Conservation (phyloP, 2,329 filamentous ascomycete genomes). For the Calonectria henricotiae region DNA sequence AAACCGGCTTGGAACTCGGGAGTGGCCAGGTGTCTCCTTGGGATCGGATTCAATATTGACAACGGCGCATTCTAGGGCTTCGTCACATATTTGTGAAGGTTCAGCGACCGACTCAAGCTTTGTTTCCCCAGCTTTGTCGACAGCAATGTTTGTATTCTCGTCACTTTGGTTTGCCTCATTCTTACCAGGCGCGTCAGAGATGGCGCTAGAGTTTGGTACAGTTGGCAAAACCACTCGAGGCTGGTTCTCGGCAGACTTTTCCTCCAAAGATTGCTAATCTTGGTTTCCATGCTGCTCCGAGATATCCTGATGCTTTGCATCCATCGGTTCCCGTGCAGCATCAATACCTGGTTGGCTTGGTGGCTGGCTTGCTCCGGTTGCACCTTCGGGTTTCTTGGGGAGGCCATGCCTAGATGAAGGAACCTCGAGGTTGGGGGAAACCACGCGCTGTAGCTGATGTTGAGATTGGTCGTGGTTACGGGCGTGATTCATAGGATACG, state of each 20-base stretch:
- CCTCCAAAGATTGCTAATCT: slow-evolving; percentile 20
- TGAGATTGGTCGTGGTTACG: slow-evolving; percentile 23
- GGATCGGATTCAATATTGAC: background rate
- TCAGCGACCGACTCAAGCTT: background rate
- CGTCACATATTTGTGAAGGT: background rate
- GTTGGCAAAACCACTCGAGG: slow-evolving; percentile 4
- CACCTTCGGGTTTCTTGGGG: slow-evolving; percentile 15
- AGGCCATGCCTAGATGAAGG: background rate
- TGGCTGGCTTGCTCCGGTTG: background rate
- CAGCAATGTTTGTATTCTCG: background rate
- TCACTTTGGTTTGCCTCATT: background rate
- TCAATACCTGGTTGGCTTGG: background rate
- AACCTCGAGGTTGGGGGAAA: background rate
- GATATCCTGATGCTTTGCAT: background rate
- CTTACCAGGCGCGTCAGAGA: background rate
- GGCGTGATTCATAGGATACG: slow-evolving; percentile 21
- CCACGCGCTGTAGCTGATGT: background rate
- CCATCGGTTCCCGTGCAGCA: background rate
- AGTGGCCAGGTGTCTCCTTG: slow-evolving; percentile 23
- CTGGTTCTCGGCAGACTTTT: slow-evolving; percentile 9
- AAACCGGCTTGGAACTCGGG: slow-evolving; percentile 47
- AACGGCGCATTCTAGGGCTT: background rate
- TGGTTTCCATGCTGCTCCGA: slow-evolving; percentile 18
- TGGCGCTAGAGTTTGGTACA: background rate
- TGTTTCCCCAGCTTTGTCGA: background rate